These are phyloP conservation scores for Saccharomycopsis synnaedendra DNA, from an alignment of 805 yeast genomes.

Conservation along the genomic window DNA sequence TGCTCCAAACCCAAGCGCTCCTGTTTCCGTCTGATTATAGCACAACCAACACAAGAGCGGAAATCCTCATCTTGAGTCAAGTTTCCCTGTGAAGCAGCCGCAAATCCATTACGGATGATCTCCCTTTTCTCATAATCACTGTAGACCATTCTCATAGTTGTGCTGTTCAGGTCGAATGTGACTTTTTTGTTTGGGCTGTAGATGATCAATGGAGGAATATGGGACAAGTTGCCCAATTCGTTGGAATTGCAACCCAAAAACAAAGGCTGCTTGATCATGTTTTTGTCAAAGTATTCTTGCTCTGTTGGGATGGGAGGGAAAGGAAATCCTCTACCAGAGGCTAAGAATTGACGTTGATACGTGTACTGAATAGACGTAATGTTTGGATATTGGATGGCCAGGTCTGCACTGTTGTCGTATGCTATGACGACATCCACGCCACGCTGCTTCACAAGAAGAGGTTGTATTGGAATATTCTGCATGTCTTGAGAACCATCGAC, in stretches of 20 bases:
- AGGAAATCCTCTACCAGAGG: constrained; percentile 44
- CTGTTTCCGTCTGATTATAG: constrained; percentile 65
- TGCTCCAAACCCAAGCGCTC: constrained; percentile 54
- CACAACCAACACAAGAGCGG: constrained; percentile 73
- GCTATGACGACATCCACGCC: constrained; percentile 52
- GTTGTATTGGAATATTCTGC: constrained; percentile 50
- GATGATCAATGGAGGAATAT: constrained; percentile 48
- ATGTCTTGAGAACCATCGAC: constrained; percentile 66
- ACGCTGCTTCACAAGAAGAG: constrained; percentile 49
- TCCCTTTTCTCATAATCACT: constrained; percentile 39
- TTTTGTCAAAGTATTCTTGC: constrained; percentile 43
- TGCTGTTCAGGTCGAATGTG: constrained; percentile 54
- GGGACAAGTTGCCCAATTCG: constrained; percentile 41
- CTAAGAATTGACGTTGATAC: constrained; percentile 44
- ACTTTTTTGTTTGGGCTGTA: constrained; percentile 65
- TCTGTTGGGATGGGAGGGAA: constrained; percentile 76
- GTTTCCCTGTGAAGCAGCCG: constrained; percentile 54
- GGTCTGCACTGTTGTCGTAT: constrained; percentile 54
- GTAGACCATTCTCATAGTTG: constrained; percentile 58
- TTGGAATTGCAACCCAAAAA: constrained; percentile 75
- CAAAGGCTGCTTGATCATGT: constrained; percentile 59
- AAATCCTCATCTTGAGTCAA: constrained; percentile 57
- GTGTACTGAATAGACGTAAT: constrained; percentile 48
- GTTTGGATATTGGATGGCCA: constrained; percentile 50
- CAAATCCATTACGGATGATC: constrained; percentile 66